Evolutionary conservation across 441 rosid genomes (phyloP).

Genomic region (Brassica hybrid): DNA sequence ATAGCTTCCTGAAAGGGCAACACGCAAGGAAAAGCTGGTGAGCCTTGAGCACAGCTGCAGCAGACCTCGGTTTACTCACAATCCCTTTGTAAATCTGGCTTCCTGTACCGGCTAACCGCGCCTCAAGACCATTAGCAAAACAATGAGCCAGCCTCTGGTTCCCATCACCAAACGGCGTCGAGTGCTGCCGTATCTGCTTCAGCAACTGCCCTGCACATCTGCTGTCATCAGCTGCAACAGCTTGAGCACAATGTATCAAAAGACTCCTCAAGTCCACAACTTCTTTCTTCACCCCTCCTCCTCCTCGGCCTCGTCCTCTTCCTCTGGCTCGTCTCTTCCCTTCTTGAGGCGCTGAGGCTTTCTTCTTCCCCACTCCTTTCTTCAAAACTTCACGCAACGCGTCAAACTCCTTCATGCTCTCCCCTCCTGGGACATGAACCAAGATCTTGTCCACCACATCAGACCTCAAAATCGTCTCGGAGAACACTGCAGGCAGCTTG

Average conservation of each 20-base stretch:
- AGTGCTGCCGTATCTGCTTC: conserved; percentile 59
- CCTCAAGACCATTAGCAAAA: conserved; percentile 67
- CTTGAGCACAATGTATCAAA: conserved; percentile 65
- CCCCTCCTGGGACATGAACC: conserved; percentile 52
- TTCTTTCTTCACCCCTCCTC: conserved; percentile 51
- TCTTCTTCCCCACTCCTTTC: conserved; percentile 44
- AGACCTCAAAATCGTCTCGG: conserved; percentile 52
- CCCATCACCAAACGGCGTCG: conserved; percentile 77
- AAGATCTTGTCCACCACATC: conserved; percentile 60
- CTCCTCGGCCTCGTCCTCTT: conserved; percentile 42
- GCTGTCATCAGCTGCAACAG: conserved; percentile 61
- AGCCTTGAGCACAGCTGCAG: conserved; percentile 61
- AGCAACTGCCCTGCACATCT: conserved; percentile 53
- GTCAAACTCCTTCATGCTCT: conserved; percentile 41
- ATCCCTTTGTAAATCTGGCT: conserved; percentile 71
- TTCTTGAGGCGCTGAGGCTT: conserved; percentile 35
- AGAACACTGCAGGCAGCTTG: conserved; percentile 61
- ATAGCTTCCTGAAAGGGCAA: conserved; percentile 67
- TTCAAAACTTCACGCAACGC: conserved; percentile 55
- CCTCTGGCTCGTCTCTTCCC: conserved; percentile 43
- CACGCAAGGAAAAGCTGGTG: conserved; percentile 64
- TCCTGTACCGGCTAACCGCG: conserved; percentile 66
- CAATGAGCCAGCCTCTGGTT: conserved; percentile 69
- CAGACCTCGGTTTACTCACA: conserved; percentile 53
- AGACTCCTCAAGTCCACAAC: conserved; percentile 67